These are phyloP conservation scores for Volutella citrinella DNA, from an alignment of 2,329 filamentous ascomycete genomes.

Conservation along the genomic window DNA sequence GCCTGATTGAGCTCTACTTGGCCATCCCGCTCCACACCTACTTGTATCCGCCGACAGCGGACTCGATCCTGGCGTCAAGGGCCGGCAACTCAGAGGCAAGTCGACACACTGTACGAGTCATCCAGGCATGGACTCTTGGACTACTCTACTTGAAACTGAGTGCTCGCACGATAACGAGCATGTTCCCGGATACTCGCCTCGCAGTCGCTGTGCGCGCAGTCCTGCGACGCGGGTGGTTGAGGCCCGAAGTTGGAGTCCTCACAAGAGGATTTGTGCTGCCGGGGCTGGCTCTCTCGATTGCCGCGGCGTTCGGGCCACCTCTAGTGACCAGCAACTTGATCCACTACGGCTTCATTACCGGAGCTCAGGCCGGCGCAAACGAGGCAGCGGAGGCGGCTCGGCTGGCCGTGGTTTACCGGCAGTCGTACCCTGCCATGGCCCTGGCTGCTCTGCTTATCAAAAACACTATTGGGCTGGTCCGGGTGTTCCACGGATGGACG, in stretches of 20 bases:
- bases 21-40: conserved; percentile 85
- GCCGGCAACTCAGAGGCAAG: conserved; percentile 24
- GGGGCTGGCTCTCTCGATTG: conserved; percentile 55
- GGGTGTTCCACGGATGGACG: conserved; percentile 72
- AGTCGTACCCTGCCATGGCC: conserved; percentile 68
- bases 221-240: conserved; percentile 69
- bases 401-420: conserved; percentile 44
- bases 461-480: conserved; percentile 48
- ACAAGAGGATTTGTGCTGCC: conserved; percentile 88
- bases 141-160: conserved; percentile 85
- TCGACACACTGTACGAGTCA: conserved; percentile 74
- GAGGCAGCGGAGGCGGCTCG: conserved; percentile 25
- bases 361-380: conserved; percentile 15
- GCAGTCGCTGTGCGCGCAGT: conserved; percentile 73
- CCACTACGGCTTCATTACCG: conserved; percentile 19
- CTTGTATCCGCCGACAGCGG: conserved; percentile 44
- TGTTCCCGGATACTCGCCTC: conserved; percentile 66
- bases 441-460: conserved; percentile 44
- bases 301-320: conserved; percentile 65
- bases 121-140: conserved; percentile 93
- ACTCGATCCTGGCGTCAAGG: conserved; percentile 24
- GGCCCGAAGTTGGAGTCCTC: conserved; percentile 74
- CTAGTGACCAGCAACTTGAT: conserved; percentile 44
- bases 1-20: conserved; percentile 83
- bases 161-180: conserved; percentile 63